Conservation (phyloP, 345 rosid species). For the Salix exigua region DNA sequence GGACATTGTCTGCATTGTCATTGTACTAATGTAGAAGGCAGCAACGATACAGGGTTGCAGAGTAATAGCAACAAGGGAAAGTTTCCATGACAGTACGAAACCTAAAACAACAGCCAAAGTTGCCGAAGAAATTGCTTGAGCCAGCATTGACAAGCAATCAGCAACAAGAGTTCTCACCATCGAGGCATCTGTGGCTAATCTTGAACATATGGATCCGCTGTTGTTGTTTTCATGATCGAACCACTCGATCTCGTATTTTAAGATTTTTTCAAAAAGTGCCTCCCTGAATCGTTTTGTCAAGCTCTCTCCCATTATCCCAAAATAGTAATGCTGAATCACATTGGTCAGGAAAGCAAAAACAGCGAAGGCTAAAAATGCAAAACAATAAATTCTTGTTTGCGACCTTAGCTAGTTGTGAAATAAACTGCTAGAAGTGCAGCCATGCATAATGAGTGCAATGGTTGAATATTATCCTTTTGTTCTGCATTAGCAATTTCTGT, state of each 20-base stretch:
- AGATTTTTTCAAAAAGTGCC: conserved; percentile 21
- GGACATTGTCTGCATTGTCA: conserved; percentile 29
- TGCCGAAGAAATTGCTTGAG: conserved; percentile 19
- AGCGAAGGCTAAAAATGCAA: conserved; percentile 18
- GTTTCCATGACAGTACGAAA: conserved; percentile 22
- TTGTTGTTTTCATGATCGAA: conserved; percentile 36
- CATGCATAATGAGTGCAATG: conserved; percentile 18
- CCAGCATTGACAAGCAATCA: conserved; percentile 29
- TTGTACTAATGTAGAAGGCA: conserved; percentile 17
- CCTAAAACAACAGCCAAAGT: conserved; percentile 23
- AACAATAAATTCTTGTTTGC: conserved; percentile 21
- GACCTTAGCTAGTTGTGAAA: conserved; percentile 15
- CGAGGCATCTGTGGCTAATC: conserved; percentile 32
- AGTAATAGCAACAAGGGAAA: conserved; percentile 22
- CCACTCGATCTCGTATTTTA: conserved; percentile 34
- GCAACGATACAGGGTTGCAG: conserved; percentile 31
- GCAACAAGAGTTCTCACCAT: conserved; percentile 23
- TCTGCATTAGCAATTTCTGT: neutral
- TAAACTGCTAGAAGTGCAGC: conserved; percentile 24
- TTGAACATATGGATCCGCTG: conserved; percentile 26
- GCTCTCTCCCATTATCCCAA: conserved; percentile 30
- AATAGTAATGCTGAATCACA: conserved; percentile 35
- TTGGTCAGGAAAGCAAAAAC: conserved; percentile 21
- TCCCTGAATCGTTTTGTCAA: conserved; percentile 28
- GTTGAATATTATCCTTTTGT: conserved; percentile 12